These are phyloP conservation scores for Fusarium drepaniforme DNA, from an alignment of 2,329 filamentous ascomycete genomes.

Conservation along the genomic window DNA sequence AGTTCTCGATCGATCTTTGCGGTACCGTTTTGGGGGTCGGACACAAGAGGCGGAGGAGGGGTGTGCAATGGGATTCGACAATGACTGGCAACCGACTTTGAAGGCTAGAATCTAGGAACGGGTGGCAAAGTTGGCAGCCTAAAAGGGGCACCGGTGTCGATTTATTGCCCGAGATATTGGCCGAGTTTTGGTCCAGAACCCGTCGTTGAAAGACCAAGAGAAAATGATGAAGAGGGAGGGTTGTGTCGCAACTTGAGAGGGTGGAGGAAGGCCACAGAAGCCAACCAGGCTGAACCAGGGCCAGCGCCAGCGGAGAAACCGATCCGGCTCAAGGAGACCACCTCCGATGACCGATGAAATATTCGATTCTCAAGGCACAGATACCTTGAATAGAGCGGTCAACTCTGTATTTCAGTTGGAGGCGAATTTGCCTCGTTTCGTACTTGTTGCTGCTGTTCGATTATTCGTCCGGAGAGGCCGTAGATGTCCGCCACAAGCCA, in stretches of 20 bases:
- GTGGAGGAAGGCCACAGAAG: conserved; percentile 13
- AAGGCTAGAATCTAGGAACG: conserved; percentile 7
- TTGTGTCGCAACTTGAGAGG: background rate
- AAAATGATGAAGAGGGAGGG: background rate
- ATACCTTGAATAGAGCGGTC: background rate
- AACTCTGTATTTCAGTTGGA: background rate
- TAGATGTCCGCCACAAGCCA: background rate
- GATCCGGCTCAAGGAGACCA: conserved; percentile 14
- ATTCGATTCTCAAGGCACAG: conserved; percentile 1
- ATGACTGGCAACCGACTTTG: background rate
- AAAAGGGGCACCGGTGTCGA: background rate
- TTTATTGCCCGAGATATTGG: background rate
- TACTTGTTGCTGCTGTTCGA: background rate
- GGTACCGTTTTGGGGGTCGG: background rate
- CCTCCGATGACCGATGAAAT: conserved; percentile 8
- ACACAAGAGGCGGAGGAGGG: conserved; percentile 5
- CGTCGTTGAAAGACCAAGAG: background rate
- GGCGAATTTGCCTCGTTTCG: conserved; percentile 13
- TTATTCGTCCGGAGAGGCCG: conserved; percentile 13
- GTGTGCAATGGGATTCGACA: conserved; percentile 9
- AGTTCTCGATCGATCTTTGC: conserved; percentile 5
- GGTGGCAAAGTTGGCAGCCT: background rate
- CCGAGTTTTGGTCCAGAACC: background rate
- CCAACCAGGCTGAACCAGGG: conserved; percentile 9
- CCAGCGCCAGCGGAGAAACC: conserved; percentile 30